Percentiles rank a stretch among this genome's conserved stretches.
These are phyloP conservation scores for Phalaenopsis hybrid DNA, from an alignment of 116 monocot genomes.

Conservation along the genomic window DNA sequence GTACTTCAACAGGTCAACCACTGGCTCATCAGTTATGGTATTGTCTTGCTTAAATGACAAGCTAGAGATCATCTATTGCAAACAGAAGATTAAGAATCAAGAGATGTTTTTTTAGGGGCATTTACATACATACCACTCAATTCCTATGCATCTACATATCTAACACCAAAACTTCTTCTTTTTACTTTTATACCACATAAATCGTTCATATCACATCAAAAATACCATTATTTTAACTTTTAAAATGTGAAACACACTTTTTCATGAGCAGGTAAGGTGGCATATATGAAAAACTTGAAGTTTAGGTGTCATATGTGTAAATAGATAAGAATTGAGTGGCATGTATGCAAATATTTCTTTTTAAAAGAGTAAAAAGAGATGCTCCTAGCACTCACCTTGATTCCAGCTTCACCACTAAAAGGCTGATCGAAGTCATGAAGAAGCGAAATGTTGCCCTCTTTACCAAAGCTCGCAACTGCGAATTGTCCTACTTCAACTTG, in stretches of 20 bases:
- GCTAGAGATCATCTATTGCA: slow-evolving; percentile 78
- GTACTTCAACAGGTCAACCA: slow-evolving; percentile 68
- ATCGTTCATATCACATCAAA: too few species aligned
- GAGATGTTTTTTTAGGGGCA: neutral
- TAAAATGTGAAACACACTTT: too few species aligned
- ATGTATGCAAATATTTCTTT: too few species aligned
- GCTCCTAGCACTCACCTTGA: slow-evolving; percentile 34
- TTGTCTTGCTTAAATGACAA: slow-evolving; percentile 92
- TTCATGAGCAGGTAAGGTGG: too few species aligned
- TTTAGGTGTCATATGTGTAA: too few species aligned
- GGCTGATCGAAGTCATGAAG: slow-evolving; percentile 84
- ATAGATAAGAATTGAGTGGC: too few species aligned
- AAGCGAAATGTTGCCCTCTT: slow-evolving; percentile 62
- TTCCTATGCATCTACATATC: too few species aligned
- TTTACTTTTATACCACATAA: too few species aligned
- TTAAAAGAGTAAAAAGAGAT: neutral
- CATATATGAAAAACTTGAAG: too few species aligned
- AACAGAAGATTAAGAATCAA: neutral
- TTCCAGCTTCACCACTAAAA: slow-evolving; percentile 68
- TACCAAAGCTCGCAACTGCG: slow-evolving; percentile 83
- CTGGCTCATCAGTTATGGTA: slow-evolving; percentile 62
- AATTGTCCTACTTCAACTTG: slow-evolving; percentile 91
- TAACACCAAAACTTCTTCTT: too few species aligned
- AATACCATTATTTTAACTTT: too few species aligned
- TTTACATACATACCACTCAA: too few species aligned